Conservation (phyloP, 768 basidiomycete species). For the Dioszegia aurantiaca region DNA sequence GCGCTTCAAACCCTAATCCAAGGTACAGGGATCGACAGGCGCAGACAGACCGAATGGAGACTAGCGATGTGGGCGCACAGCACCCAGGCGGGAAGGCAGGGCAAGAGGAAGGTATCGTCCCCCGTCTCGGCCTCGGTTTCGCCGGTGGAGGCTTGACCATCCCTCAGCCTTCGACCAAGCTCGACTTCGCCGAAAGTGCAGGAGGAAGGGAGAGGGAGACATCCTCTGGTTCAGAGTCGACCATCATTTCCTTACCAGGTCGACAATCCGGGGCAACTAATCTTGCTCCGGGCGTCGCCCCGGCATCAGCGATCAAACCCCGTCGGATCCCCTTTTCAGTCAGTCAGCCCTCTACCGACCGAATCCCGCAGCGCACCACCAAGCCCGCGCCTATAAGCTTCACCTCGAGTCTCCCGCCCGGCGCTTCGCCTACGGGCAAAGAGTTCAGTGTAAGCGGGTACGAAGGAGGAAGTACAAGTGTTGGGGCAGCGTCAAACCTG, state of each 20-base stretch:
- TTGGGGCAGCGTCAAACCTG: neutral
- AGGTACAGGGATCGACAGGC: constrained; percentile 32
- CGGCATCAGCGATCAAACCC: constrained; percentile 4
- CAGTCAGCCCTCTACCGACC: constrained; percentile 6
- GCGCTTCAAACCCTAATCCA: constrained; percentile 2
- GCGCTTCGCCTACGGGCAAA: neutral
- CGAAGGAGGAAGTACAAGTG: neutral
- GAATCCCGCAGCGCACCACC: constrained; percentile 5
- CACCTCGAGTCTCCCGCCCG: neutral
- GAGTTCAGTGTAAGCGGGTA: neutral
- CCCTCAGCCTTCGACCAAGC: too few relatives aligned
- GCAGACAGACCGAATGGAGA: constrained; percentile 33
- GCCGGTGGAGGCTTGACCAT: too few relatives aligned
- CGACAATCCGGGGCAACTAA: neutral
- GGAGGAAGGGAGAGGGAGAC: neutral
- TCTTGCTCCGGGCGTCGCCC: too few relatives aligned
- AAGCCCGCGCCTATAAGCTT: neutral
- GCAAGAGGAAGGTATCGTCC: constrained; percentile 13
- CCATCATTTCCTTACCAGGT: constrained; percentile 5
- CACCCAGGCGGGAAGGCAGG: constrained; percentile 18
- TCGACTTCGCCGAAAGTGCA: neutral
- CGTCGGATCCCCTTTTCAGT: constrained; percentile 11
- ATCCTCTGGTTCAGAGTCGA: constrained; percentile 9
- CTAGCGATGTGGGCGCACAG: constrained; percentile 29
- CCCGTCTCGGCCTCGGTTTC: too few relatives aligned